phyloP scores from a whole-genome alignment of 257 asterid species.

The Avicennia marina region DNA sequence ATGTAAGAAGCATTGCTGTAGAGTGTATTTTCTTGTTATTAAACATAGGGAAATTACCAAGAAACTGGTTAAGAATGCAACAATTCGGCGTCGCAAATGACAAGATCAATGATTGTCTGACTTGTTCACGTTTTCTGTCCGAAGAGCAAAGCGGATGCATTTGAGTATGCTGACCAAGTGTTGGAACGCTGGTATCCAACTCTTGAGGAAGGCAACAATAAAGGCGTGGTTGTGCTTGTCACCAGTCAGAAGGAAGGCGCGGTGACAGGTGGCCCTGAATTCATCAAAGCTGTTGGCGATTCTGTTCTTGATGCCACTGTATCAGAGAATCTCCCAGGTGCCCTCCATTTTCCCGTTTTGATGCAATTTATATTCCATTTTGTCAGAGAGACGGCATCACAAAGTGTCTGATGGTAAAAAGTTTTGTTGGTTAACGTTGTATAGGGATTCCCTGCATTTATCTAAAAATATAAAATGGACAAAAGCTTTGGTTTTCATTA shows the following conservation, averaged over 20 bases:
- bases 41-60: no score
- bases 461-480: not conserved
- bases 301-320: constrained; percentile 86
- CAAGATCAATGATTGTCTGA: no score
- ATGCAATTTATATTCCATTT: not conserved
- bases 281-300: constrained; percentile 86
- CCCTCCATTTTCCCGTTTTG: not conserved
- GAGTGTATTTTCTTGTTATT: not conserved
- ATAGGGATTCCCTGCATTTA: not conserved
- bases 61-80: no score
- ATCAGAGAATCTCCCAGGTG: constrained; percentile 94
- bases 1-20: not conserved
- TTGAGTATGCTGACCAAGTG: constrained; percentile 96
- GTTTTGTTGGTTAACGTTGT: not conserved
- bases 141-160: constrained; percentile 98
- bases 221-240: constrained; percentile 90
- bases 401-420: not conserved
- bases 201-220: constrained; percentile 72
- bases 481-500: no score
- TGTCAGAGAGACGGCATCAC: not conserved
- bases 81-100: no score
- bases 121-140: constrained; percentile 3
- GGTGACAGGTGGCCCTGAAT: constrained; percentile 93
- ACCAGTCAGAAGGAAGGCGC: constrained; percentile 99
- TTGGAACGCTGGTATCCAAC: constrained; percentile 90